Base-by-base conservation (phyloP, 2,329 filamentous ascomycete genomes). In the Paracamarosporium sp. region DNA sequence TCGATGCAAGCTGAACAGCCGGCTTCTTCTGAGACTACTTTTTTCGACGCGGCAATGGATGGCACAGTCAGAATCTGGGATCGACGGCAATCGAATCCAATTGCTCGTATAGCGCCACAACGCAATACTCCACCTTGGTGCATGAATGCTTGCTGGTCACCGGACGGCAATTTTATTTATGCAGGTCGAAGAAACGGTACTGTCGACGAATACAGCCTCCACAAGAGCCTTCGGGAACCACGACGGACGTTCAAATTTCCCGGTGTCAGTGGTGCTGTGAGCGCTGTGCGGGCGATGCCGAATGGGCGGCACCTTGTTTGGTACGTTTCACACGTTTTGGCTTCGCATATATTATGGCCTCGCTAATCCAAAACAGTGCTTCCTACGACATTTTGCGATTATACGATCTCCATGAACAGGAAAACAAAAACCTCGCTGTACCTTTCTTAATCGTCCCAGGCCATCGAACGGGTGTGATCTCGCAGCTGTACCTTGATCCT, bases 381-480 rank as follows among this genome's bases (percentile, higher is more conserved):
- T 96, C 91, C 0, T 90, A 96, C 72, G 94, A 98, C 71, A 98
- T 98, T 65, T 84, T 99, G 13, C 87, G 95, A 3, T 84, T 99
- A 0, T 99, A 98, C 74, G 95, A 99, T 72, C 81, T 98, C 17
- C 87, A 87, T 44, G 86, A 90, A 50, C 84, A 86, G 30, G 82
- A 85, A 24, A 79, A 83, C 1, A 81, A 84, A 36, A 91, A 89
- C 72, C 91, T 91, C 0, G 88, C 90, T 0, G 92, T 96, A 0
- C 95, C 95, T 0, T 99, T 98, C 76, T 84, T 97, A n/a, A 97
- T 99, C 64, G 89, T 99, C 24, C 95, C 95, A 0, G 95, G 95
- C 0, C 95, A 90, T 71, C 82, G 92, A 15, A 93, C 93, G 0
- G 94, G 94, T 43, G 92, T 96, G 40, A 94, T 97, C 40, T 92